These are phyloP conservation scores for Blumeriella jaapii DNA, from an alignment of 2,329 filamentous ascomycete species.

Conservation along the genomic window DNA sequence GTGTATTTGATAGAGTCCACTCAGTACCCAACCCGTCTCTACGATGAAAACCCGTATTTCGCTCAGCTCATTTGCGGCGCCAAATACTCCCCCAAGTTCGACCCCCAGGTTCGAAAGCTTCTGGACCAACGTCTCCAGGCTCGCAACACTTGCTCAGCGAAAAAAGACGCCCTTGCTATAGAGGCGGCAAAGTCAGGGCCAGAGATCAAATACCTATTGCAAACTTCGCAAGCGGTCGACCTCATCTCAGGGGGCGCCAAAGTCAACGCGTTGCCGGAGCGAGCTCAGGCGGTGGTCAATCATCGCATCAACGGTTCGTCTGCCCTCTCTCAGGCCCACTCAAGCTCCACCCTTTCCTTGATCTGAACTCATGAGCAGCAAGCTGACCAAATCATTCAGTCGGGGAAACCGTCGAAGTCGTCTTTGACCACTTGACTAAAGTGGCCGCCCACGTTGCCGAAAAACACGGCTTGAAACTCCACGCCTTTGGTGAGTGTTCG, in stretches of 20 bases:
- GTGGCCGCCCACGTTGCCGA: neutral
- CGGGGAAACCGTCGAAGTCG: constrained; percentile 3
- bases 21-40: constrained; percentile 36
- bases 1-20: constrained; percentile 51
- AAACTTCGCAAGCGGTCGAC: constrained; percentile 44
- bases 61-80: constrained; percentile 6
- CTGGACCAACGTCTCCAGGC: neutral
- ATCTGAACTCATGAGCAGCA: neutral
- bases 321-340: neutral
- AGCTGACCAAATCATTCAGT: neutral
- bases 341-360: neutral
- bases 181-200: constrained; percentile 30
- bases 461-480: too few relatives aligned
- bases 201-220: constrained; percentile 36
- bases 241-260: constrained; percentile 42
- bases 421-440: constrained; percentile 3
- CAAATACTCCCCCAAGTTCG: constrained; percentile 3
- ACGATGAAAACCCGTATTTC: constrained; percentile 25
- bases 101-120: constrained; percentile 4
- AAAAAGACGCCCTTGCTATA: constrained; percentile 2
- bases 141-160: neutral
- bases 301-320: constrained; percentile 7
- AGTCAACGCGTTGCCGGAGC: constrained; percentile 45
- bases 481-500: too few relatives aligned
- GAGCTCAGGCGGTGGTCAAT: constrained; percentile 34